Base-by-base conservation (phyloP, 2,329 filamentous ascomycete species). In the Annulohypoxylon truncatum region DNA sequence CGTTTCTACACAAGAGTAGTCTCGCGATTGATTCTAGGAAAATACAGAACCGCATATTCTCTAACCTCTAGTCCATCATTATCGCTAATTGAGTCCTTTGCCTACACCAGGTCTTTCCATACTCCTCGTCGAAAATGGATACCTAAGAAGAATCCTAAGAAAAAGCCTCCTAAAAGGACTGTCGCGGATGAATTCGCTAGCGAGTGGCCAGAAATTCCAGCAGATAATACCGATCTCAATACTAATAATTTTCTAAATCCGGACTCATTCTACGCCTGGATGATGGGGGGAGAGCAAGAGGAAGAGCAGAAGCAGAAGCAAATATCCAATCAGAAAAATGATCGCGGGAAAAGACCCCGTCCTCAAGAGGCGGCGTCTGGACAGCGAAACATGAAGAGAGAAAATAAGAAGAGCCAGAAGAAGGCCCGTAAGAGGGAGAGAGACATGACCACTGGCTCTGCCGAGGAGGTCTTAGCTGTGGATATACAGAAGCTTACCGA, bases 391-490 rank as follows among this genome's bases (percentile, higher is more conserved):
- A 62, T 63, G 55, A 72, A 72, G 61, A 63, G 52, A 35, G 54
- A 69, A 29, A 68, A 71, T n/a, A 71, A 72, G 53, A 61, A 54
- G 72, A 79, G 81, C 69, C 76, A 80, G 55, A 85, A 85, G 72
- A 87, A 86, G 77, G 82, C 82, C 38, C 77, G 77, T 38, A 88
- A 87, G 82, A 83, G 84, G 60, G 85, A 87, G 73, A 83, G 84
- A 67, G 85, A 86, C 70, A 89, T 85, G 66, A 86, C 85, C 42
- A 86, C 86, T 67, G 89, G 88, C 7, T 87, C 88, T 0, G 82
- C 83, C 18, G 90, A 93, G 65, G 89, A 93, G 74, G 87, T 93
- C 48, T 81, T 93, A 47, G 80, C 85, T 51, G 78, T 84, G 52
- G 91, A 93, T 74, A 83, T 93, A 48, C 81, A 87, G 54, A 81